Evolutionary conservation across 1,139 yeast species (phyloP), one percentile per base, ranked within the genome.

Genomic region (Hyphopichia wangnamkhiaoensis): DNA sequence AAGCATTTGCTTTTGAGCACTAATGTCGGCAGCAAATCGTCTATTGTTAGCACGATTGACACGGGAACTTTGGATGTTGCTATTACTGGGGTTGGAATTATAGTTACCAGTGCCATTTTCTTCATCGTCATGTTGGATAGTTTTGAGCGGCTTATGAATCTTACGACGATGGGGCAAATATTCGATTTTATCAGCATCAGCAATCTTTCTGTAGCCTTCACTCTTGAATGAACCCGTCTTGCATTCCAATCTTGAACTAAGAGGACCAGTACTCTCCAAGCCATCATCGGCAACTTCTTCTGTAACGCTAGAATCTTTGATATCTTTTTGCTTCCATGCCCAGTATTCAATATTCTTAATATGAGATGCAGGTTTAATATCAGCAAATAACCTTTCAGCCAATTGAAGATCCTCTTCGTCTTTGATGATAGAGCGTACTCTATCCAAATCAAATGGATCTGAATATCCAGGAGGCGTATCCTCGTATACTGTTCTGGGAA

Each of bases 41-140:
- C 98, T 79, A 52, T 89, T 89, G 49, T 85, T 84, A 18, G 95
- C 95, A 50, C 97, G 77, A 55, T 88, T 89, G 42, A 86, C 88
- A 53, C 97, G 80, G 2, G 96, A 88, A 42, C 87, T 82, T 43
- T 81, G 84, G 14, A 71, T 44, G 27, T 48, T 52, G 28, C 50
- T 47, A n/a, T 48, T 39, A 41, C 36, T 41, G 38, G 43, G 17
- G 48, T 48, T 45, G 26, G 59, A 54, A 35, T 52, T 59, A 4
- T 55, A 50, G 29, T 54, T 63, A 5, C 60, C 53, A 14, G 60
- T 56, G 19, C 64, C 64, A 18, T 61, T 63, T 15, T 75, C 79
- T 9, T 79, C 83, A 27, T 73, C 80, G 40, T 80, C 85, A 46
- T 76, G 73, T 47, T 75, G 80, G 19, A 80, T 66, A 0, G 84